Evolutionary conservation across 139 green algal species (phyloP), one percentile per base, ranked within the genome.

Genomic region (Pleodorina starrii): DNA sequence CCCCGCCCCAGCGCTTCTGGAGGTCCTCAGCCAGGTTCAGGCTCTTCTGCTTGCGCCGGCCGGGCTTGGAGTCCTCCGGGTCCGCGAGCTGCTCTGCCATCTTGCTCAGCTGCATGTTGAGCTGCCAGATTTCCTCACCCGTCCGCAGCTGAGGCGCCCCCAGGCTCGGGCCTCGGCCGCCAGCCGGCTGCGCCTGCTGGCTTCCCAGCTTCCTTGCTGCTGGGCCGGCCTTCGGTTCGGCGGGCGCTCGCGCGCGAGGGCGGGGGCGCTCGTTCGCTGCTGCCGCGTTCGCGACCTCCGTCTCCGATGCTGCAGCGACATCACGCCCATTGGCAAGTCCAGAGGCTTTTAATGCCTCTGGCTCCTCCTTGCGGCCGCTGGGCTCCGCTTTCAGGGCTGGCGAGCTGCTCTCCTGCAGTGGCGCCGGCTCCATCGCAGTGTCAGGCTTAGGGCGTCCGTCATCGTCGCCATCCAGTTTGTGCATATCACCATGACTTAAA

Each of bases 1-100:
- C 82, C 82, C 84, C 84, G n/a, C 69, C 69, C 84, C 84, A 89
- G 9, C 63, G 21, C 71, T 89, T 73, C 42, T 81, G 69, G 29
- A 82, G 69, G n/a, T 60, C 59, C 69, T 89, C 84, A 35, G 42
- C 50, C 84, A 89, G 69, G 35, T 48, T 74, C 5, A 36, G 48
- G 48, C 48, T 57, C 48, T 59, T 79, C 3, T 46, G n/a, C 0
- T 73, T 48, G 12, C 69, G 21, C 10, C 42, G 27, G 25, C 40
- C 5, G 3, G n/a, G 43, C 69, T 82, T 89, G 35, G 11, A 16
- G 66, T 89, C 84, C 27, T 89, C 84, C 17, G 43, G 48, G 48
- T 82, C 69, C 48, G 27, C 84, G 42, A 89, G 69, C 69, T 57
- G 25, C 36, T 73, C 84, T 6, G 21, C 69, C 36, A 83, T 43